Base-by-base conservation (phyloP, 2,329 filamentous ascomycete genomes). In the Cladosporium oxysporum region DNA sequence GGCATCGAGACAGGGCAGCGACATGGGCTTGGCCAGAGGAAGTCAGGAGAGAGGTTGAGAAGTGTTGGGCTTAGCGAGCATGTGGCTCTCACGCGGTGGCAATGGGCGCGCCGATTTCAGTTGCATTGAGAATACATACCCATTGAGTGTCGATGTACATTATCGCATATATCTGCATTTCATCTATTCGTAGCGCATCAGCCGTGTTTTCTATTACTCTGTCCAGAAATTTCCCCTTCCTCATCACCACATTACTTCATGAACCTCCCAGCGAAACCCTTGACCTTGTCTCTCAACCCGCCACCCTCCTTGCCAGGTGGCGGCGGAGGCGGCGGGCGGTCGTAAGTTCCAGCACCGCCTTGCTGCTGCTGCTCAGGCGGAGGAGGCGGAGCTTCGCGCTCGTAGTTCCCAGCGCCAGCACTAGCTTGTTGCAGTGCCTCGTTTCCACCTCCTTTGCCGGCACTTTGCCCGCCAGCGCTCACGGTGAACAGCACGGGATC, bases 401-500 rank as follows among this genome's bases (percentile, higher is more conserved):
- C 55, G 26, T 65, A 60, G 2, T 47, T 18, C 7, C 60, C 60
- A 12, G 31, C 49, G n/a, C 60, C 49, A 6, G 31, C 49, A 28
- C 60, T 33, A 11, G 21, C 11, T 49, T 66, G 41, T 12, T 66
- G 62, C 4, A 37, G 41, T 37, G 37, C 16, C 14, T 62, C 52
- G 18, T 37, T 53, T 26, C 64, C 63, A 14, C 50, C 66, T 44
- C 65, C 64, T 14, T 57, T 65, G 5, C 58, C 69, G 5, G 69
- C 70, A 28, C 67, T 68, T 49, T 71, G 67, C 1, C 83, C 83
- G 21, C 83, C 83, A 59, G 84, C 79, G 65, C 79, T 77, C 53
- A 85, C 75, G 5, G 78, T 80, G 64, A 85, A 82, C 14, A 83
- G 52, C 18, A 72, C 69, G 0, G 84, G 83, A 68, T 79, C 79